These are phyloP conservation scores for Astrothelium subdiscretum DNA, from an alignment of 495 filamentous ascomycete species.

Conservation along the genomic window DNA sequence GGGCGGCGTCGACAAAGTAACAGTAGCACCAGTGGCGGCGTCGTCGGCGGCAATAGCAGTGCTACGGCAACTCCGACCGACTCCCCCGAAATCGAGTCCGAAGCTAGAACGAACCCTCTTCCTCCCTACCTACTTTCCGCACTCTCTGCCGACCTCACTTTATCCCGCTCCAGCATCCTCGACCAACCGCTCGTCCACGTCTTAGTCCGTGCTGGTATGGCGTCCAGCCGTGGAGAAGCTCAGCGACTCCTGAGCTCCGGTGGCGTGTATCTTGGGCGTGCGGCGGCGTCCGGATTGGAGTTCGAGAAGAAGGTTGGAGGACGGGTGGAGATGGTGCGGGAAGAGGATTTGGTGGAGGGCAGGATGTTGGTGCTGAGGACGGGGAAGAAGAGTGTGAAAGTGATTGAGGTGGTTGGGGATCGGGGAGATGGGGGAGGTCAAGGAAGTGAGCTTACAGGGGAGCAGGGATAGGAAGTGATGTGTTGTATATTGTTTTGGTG, in stretches of 20 bases:
- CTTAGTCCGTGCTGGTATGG: slow-evolving; percentile 14
- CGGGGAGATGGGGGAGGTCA: slow-evolving; percentile 32
- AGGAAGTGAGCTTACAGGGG: neutral
- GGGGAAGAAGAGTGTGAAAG: slow-evolving; percentile 70
- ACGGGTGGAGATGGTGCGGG: neutral
- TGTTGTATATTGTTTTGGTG: neutral
- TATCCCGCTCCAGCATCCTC: slow-evolving; percentile 8
- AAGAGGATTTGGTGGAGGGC: slow-evolving; percentile 50
- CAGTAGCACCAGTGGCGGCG: neutral
- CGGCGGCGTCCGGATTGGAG: slow-evolving; percentile 22
- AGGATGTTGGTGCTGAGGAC: slow-evolving; percentile 55
- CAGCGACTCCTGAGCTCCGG: slow-evolving; percentile 9
- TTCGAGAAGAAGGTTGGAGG: neutral
- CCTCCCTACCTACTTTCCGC: neutral
- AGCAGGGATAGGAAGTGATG: neutral
- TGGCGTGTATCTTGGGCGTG: slow-evolving; percentile 16
- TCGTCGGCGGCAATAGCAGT: no score
- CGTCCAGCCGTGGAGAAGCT: slow-evolving; percentile 8
- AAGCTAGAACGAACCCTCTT: neutral
- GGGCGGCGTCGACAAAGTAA: slow-evolving; percentile 20
- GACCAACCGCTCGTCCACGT: slow-evolving; percentile 11
- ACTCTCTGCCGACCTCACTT: neutral
- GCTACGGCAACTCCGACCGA: no score
- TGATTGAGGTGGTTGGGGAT: slow-evolving; percentile 62
- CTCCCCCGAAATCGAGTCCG: neutral